These are phyloP conservation scores for Fusarium phyllophilum DNA, from an alignment of 2,329 filamentous ascomycete species.

Conservation along the genomic window DNA sequence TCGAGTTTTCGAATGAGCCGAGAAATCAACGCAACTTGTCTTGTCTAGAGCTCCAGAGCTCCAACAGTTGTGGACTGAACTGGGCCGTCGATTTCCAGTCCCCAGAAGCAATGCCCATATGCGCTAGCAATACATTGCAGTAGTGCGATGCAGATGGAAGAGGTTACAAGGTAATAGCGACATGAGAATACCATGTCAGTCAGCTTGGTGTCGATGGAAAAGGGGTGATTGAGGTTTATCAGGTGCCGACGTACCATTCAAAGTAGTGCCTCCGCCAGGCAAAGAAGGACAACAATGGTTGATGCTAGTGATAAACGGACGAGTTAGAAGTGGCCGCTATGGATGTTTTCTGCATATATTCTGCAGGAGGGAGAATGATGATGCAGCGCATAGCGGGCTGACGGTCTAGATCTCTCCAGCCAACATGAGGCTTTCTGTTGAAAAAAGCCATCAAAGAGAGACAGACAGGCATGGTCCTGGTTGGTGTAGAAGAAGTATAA, in stretches of 20 bases:
- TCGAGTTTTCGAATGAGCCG: background rate
- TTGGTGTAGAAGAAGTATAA: background rate
- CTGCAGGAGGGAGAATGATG: slow-evolving; percentile 25
- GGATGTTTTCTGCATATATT: slow-evolving; percentile 28
- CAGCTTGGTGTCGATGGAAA: slow-evolving; percentile 23
- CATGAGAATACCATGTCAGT: slow-evolving; percentile 30
- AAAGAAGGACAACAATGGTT: slow-evolving; percentile 1
- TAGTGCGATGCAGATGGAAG: slow-evolving; percentile 39
- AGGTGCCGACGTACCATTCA: slow-evolving; percentile 17
- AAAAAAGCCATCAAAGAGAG: background rate
- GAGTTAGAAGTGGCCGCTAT: slow-evolving; percentile 15
- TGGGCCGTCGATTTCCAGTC: slow-evolving; percentile 32
- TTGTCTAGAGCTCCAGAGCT: background rate
- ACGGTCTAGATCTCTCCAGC: slow-evolving; percentile 30
- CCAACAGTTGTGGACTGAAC: slow-evolving; percentile 18
- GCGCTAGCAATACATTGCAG: slow-evolving; percentile 41
- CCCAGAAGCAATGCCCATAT: slow-evolving; percentile 21
- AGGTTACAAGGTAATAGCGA: slow-evolving; percentile 22
- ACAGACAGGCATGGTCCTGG: slow-evolving; percentile 20
- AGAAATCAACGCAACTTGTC: background rate
- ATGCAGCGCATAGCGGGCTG: slow-evolving; percentile 22
- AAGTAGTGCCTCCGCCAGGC: slow-evolving; percentile 7
- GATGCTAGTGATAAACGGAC: slow-evolving; percentile 13
- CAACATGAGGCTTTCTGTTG: slow-evolving; percentile 9
- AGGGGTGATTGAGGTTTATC: slow-evolving; percentile 27